Percentiles rank a stretch among this genome's conserved stretches.
phyloP scores from a whole-genome alignment of 805 yeast species.

The Spathaspora hagerdaliae region DNA sequence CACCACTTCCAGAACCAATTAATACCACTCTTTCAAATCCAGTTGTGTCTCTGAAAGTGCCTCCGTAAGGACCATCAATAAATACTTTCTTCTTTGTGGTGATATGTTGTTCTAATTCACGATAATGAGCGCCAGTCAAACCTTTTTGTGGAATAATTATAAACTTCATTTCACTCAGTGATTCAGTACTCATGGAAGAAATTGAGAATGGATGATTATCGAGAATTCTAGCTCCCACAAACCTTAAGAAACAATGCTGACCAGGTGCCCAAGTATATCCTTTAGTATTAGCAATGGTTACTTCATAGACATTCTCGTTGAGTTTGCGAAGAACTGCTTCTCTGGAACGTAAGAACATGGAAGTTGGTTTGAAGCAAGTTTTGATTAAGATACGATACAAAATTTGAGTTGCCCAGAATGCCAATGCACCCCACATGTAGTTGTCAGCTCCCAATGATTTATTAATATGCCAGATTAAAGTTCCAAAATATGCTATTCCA shows the following conservation, averaged over 20 bases:
- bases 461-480: conserved; percentile 43
- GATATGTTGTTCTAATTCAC: conserved; percentile 24
- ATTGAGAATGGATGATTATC: conserved; percentile 60
- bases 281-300: conserved; percentile 30
- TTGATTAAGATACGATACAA: conserved; percentile 43
- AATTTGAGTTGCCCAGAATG: conserved; percentile 48
- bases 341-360: conserved; percentile 36
- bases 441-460: conserved; percentile 30
- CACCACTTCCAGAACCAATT: conserved; percentile 49
- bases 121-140: conserved; percentile 34
- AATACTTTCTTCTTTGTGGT: conserved; percentile 27
- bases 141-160: conserved; percentile 46
- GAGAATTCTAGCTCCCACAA: conserved; percentile 38
- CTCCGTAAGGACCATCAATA: conserved; percentile 60
- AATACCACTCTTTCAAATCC: conserved; percentile 43
- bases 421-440: conserved; percentile 49
- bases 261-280: conserved; percentile 49
- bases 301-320: conserved; percentile 22
- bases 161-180: conserved; percentile 33
- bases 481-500: conserved; percentile 46
- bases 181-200: conserved; percentile 24
- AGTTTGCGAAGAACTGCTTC: conserved; percentile 26
- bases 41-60: conserved; percentile 40
- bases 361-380: conserved; percentile 43
- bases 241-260: conserved; percentile 51